Evolutionary conservation across 2,329 filamentous ascomycete genomes (phyloP).

Genomic region (Monosporascus cannonballus): DNA sequence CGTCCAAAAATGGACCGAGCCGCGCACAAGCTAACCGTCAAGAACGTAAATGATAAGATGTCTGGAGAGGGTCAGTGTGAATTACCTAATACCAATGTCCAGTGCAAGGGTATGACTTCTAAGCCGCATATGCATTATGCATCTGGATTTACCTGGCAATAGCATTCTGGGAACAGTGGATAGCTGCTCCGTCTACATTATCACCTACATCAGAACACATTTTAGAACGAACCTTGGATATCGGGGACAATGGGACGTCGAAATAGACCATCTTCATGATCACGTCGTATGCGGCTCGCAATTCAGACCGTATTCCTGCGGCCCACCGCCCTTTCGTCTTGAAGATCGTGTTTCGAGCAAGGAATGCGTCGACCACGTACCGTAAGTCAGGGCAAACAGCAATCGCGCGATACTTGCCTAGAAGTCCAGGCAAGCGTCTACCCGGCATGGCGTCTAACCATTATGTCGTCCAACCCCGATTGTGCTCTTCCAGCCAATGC

Average conservation of each 20-base stretch:
- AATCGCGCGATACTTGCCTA: neutral
- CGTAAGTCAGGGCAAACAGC: neutral
- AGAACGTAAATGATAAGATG: neutral
- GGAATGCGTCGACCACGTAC: neutral
- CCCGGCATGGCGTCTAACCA: neutral
- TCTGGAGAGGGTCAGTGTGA: neutral
- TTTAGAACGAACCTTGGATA: neutral
- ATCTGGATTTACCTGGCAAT: neutral
- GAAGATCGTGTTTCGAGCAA: neutral
- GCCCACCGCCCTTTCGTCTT: neutral
- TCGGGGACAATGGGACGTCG: too few species aligned
- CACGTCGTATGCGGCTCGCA: neutral
- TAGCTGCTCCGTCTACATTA: neutral
- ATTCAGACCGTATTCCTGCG: neutral
- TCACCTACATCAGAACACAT: neutral
- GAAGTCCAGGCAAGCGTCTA: neutral
- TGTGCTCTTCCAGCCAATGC: neutral
- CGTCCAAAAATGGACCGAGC: constrained; percentile 1
- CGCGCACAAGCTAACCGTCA: neutral
- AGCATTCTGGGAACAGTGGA: neutral
- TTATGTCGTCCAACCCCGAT: neutral
- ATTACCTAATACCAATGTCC: neutral
- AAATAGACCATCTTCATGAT: neutral
- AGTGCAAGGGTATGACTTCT: neutral
- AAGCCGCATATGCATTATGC: neutral